phyloP scores from a whole-genome alignment of 1,139 yeast species.

The Chernovozyma aurita region DNA sequence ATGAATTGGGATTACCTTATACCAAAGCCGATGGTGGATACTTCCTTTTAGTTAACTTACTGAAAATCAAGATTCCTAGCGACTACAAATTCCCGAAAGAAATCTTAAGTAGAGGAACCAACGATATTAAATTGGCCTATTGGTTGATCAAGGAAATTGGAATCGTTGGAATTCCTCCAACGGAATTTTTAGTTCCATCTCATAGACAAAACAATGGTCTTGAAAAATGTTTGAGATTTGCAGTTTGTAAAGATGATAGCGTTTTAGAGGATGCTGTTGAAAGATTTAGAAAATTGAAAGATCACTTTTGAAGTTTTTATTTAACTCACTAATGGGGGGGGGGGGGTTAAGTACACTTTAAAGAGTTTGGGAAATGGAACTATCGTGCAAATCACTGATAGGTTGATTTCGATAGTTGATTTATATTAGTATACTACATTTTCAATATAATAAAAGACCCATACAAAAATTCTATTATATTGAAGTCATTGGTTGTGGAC shows the following conservation, averaged over 20 bases:
- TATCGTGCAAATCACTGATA: no score
- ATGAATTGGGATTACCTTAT: slow-evolving; percentile 82
- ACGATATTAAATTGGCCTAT: slow-evolving; percentile 83
- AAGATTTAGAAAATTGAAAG: slow-evolving; percentile 64
- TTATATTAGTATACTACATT: no score
- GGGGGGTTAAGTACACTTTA: no score
- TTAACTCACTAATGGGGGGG: no score
- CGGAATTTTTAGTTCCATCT: slow-evolving; percentile 68
- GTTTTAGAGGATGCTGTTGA: slow-evolving; percentile 77
- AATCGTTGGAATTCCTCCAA: slow-evolving; percentile 94
- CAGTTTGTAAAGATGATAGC: slow-evolving; percentile 89
- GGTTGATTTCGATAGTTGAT: no score
- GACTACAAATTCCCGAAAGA: slow-evolving; percentile 71
- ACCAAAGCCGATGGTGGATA: slow-evolving; percentile 92
- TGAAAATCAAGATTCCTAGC: slow-evolving; percentile 72
- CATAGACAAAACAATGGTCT: slow-evolving; percentile 69
- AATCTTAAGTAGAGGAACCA: slow-evolving; percentile 57
- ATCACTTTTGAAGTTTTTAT: slow-evolving; percentile 49
- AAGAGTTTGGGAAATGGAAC: no score
- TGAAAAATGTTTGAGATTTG: slow-evolving; percentile 85
- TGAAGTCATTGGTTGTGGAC: no score
- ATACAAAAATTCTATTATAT: no score
- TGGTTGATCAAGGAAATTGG: slow-evolving; percentile 93
- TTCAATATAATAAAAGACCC: no score
- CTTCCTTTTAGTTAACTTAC: slow-evolving; percentile 81